Conservation (phyloP, 495 filamentous ascomycete species). For the Cryomyces antarcticus region DNA sequence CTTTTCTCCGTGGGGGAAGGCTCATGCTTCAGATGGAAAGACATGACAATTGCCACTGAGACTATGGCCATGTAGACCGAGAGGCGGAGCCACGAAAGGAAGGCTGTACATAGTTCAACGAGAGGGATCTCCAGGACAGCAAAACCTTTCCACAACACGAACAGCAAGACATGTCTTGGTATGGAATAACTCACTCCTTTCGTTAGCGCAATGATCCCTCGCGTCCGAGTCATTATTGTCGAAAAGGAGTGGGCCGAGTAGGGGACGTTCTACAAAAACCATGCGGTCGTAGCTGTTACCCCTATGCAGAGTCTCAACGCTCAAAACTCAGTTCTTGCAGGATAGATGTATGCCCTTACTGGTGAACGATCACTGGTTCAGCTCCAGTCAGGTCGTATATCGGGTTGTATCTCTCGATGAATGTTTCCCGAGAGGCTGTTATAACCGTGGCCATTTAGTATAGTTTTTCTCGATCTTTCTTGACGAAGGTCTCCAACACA, state of each 20-base stretch:
- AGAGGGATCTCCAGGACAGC: no score
- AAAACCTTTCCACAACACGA: neutral
- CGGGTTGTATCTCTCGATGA: neutral
- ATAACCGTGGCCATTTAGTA: neutral
- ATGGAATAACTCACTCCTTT: conserved; percentile 35
- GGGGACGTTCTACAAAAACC: conserved; percentile 48
- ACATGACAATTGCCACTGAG: conserved; percentile 70
- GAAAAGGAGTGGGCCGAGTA: conserved; percentile 65
- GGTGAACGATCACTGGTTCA: neutral
- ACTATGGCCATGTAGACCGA: conserved; percentile 83
- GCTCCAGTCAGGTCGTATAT: neutral
- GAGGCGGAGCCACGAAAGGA: conserved; percentile 86
- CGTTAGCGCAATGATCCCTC: conserved; percentile 62
- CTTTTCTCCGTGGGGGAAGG: conserved; percentile 49
- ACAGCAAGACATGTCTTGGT: neutral
- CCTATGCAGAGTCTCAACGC: conserved; percentile 5
- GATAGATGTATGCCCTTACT: neutral
- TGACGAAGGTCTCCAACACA: no score
- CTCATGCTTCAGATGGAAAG: conserved; percentile 67
- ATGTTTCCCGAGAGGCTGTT: neutral
- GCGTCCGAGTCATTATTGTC: conserved; percentile 78
- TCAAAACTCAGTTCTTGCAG: neutral
- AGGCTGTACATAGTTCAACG: conserved; percentile 26
- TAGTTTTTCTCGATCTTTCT: no score
- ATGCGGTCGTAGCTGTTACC: conserved; percentile 14